These are phyloP conservation scores for Ampelomyces quisqualis DNA, from an alignment of 2,329 filamentous ascomycete species.

Conservation along the genomic window DNA sequence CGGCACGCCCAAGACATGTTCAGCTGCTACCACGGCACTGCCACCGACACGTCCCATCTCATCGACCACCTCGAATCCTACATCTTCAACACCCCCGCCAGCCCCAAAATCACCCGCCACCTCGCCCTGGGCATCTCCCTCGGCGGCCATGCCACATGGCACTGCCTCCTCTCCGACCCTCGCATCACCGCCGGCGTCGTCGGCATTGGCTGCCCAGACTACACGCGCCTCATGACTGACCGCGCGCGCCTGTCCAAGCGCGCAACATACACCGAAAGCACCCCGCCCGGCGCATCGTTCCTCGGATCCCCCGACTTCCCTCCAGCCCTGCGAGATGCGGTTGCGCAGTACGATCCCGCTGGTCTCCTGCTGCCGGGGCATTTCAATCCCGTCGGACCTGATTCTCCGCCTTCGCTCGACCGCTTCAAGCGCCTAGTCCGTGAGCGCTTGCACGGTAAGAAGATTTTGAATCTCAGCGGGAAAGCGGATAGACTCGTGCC, in stretches of 20 bases:
- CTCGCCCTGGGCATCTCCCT: constrained; percentile 80
- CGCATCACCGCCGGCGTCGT: constrained; percentile 76
- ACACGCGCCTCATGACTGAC: constrained; percentile 74
- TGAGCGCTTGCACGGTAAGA: constrained; percentile 50
- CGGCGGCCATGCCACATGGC: constrained; percentile 87
- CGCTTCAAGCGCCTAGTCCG: constrained; percentile 38
- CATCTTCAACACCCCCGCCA: constrained; percentile 56
- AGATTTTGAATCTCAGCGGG: constrained; percentile 47
- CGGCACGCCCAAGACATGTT: constrained; percentile 93
- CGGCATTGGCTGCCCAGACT: constrained; percentile 89
- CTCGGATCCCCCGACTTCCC: constrained; percentile 80
- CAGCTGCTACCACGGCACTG: constrained; percentile 69
- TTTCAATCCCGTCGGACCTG: constrained; percentile 26
- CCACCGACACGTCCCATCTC: constrained; percentile 70
- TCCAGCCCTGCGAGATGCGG: constrained; percentile 60
- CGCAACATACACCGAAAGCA: constrained; percentile 58
- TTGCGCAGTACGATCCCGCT: constrained; percentile 71
- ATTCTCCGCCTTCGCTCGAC: constrained; percentile 32
- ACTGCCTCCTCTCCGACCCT: constrained; percentile 74
- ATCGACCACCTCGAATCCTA: constrained; percentile 79
- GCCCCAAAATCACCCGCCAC: constrained; percentile 59
- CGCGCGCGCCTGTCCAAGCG: constrained; percentile 73
- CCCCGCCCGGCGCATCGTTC: constrained; percentile 63
- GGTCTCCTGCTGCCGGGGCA: constrained; percentile 62
- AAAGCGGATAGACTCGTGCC: constrained; percentile 76